Percentiles rank a stretch among this genome's conserved stretches.
phyloP scores from a whole-genome alignment of 2,329 filamentous ascomycete genomes.

The Colletotrichum brevisporum region DNA sequence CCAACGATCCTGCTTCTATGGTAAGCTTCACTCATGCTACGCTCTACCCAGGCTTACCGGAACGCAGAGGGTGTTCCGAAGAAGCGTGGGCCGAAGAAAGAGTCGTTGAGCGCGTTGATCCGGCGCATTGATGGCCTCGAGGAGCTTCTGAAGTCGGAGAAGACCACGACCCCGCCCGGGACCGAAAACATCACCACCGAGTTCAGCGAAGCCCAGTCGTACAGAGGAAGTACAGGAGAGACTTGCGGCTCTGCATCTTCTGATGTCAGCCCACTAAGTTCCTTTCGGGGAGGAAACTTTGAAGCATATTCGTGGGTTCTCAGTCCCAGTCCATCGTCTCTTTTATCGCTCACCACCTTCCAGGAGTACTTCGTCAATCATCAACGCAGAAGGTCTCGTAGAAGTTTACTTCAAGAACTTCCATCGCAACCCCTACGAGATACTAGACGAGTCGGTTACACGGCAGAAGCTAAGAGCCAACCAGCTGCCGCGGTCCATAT shows the following conservation, averaged over 20 bases:
- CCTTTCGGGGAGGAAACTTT: conserved; percentile 9
- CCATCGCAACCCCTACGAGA: conserved; percentile 26
- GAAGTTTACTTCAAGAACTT: conserved; percentile 34
- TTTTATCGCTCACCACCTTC: neutral
- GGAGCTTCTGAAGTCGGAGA: conserved; percentile 37
- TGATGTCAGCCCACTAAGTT: conserved; percentile 25
- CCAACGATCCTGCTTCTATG: conserved; percentile 36
- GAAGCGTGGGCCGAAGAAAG: conserved; percentile 34
- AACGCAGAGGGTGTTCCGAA: conserved; percentile 24
- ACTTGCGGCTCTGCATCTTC: conserved; percentile 27
- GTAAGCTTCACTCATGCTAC: neutral
- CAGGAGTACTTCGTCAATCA: conserved; percentile 16
- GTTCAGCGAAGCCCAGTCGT: neutral
- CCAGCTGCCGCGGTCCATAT: conserved; percentile 19
- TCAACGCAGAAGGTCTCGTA: conserved; percentile 30
- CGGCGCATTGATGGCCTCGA: conserved; percentile 35
- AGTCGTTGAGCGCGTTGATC: conserved; percentile 35
- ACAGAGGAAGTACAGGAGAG: neutral
- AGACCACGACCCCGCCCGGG: conserved; percentile 26
- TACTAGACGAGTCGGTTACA: conserved; percentile 19
- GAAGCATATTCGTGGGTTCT: conserved; percentile 11
- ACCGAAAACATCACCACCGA: conserved; percentile 19
- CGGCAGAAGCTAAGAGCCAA: conserved; percentile 22
- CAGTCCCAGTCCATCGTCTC: neutral
- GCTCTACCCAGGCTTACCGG: neutral